A percentile compares a stretch with the other conserved stretches of the same genome.
Evolutionary conservation across 2,329 filamentous ascomycete species (phyloP).

Genomic region (Elsinoe fawcettii): DNA sequence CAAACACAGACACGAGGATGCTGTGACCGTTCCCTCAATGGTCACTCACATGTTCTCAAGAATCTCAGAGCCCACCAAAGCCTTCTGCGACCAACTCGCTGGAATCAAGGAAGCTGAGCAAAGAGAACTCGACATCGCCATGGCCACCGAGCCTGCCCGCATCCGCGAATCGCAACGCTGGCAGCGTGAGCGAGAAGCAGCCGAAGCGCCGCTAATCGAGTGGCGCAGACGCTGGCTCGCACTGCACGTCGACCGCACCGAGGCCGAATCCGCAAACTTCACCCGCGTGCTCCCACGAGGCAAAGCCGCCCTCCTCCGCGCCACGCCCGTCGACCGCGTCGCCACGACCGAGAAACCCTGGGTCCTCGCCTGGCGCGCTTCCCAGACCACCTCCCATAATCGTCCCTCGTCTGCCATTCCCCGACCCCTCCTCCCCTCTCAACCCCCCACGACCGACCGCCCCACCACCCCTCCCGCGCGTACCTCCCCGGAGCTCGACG

Average conservation of each 20-base stretch:
- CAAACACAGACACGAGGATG: background rate
- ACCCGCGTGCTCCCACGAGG: background rate
- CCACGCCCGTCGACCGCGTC: background rate
- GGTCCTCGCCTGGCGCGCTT: background rate
- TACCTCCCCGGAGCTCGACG: slow-evolving; percentile 24
- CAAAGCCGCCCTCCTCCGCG: background rate
- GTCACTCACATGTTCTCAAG: background rate
- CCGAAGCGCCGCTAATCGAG: background rate
- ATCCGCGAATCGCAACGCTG: background rate
- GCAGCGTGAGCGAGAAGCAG: background rate
- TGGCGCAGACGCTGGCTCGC: background rate
- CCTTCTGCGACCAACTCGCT: background rate
- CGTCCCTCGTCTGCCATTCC: no score
- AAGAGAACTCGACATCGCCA: background rate
- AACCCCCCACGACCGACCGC: no score
- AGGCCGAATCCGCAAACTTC: background rate
- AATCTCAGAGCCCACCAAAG: background rate
- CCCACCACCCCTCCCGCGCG: background rate
- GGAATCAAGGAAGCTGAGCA: slow-evolving; percentile 4
- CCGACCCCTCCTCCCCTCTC: no score
- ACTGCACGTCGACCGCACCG: background rate
- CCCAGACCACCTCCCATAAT: no score
- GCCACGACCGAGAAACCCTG: background rate
- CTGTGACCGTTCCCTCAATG: background rate
- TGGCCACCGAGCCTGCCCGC: background rate